These are phyloP conservation scores for Ophioceras dolichostomum DNA, from an alignment of 2,329 filamentous ascomycete genomes.

Conservation along the genomic window DNA sequence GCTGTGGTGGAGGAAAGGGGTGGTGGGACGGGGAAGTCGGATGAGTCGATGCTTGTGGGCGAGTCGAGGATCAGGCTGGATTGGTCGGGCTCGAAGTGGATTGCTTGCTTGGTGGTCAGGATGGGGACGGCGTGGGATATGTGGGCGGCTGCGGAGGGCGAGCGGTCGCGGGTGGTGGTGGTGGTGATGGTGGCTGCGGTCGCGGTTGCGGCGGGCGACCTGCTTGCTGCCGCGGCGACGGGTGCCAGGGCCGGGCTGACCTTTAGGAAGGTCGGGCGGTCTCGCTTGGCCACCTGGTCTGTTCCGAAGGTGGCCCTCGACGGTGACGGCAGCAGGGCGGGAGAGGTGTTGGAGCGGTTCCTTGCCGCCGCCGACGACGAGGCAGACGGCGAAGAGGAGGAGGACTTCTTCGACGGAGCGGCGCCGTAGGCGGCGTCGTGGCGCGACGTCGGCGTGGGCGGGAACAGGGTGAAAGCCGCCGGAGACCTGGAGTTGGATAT, in stretches of 20 bases:
- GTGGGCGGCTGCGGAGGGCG: not conserved
- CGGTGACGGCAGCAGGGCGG: slow-evolving; percentile 33
- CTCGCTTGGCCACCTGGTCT: not conserved
- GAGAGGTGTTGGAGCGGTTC: slow-evolving; percentile 42
- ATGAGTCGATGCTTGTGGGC: slow-evolving; percentile 15
- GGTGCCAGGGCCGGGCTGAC: slow-evolving; percentile 5
- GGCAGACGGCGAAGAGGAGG: slow-evolving; percentile 5
- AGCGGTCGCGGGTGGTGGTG: not conserved
- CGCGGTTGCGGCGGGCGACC: not conserved
- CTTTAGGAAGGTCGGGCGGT: slow-evolving; percentile 2
- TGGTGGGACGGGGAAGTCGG: slow-evolving; percentile 6
- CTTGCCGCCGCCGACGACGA: slow-evolving; percentile 19
- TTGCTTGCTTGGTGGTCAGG: slow-evolving; percentile 3
- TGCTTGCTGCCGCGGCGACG: not conserved
- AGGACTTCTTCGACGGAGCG: slow-evolving; percentile 12
- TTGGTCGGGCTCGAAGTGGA: slow-evolving; percentile 19
- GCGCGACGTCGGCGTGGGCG: slow-evolving; percentile 13
- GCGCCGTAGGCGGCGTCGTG: slow-evolving; percentile 7
- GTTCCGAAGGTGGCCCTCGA: slow-evolving; percentile 20
- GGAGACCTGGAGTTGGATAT: too few relatives aligned
- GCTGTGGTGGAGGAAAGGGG: too few relatives aligned
- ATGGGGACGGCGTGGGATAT: slow-evolving; percentile 1
- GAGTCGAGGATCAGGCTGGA: slow-evolving; percentile 28
- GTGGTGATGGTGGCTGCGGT: not conserved
- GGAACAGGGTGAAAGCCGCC: too few relatives aligned